These are phyloP conservation scores for Cryptococcus sp. DNA, from an alignment of 1,284 basidiomycete genomes.

Conservation along the genomic window DNA sequence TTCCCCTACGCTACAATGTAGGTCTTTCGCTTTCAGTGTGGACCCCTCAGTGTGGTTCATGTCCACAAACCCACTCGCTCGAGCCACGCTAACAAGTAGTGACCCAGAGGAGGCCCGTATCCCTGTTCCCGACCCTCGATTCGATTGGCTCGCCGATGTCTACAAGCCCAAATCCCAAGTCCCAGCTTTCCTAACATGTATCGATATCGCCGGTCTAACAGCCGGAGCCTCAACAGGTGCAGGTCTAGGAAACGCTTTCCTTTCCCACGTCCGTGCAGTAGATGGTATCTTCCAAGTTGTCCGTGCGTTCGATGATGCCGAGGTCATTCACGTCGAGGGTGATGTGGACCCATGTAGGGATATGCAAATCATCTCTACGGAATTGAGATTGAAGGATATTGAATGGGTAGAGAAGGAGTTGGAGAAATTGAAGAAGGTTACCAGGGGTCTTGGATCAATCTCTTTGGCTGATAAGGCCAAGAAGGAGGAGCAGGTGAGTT, in stretches of 20 bases:
- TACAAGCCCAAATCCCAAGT: slow-evolving; percentile 89
- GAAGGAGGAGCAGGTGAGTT: slow-evolving; percentile 88
- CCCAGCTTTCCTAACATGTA: slow-evolving; percentile 94
- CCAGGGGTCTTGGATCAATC: slow-evolving; percentile 59
- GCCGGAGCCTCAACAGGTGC: slow-evolving; percentile 96
- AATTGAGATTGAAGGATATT: slow-evolving; percentile 92
- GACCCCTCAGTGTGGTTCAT: too few species aligned
- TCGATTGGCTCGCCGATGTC: slow-evolving; percentile 84
- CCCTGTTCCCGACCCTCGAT: slow-evolving; percentile 91
- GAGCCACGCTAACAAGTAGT: slow-evolving; percentile 11
- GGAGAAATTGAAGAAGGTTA: slow-evolving; percentile 69
- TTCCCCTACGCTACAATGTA: slow-evolving; percentile 95
- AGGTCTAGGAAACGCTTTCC: slow-evolving; percentile 95
- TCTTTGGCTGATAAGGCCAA: slow-evolving; percentile 90
- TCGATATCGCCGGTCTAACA: slow-evolving; percentile 98
- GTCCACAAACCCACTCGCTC: too few species aligned
- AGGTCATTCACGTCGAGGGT: slow-evolving; percentile 98
- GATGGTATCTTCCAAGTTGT: slow-evolving; percentile 99
- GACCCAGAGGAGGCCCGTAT: slow-evolving; percentile 79
- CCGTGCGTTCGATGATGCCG: slow-evolving; percentile 96
- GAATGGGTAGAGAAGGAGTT: slow-evolving; percentile 96
- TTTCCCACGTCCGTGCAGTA: slow-evolving; percentile 95
- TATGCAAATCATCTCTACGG: slow-evolving; percentile 96
- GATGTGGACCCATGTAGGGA: slow-evolving; percentile 94
- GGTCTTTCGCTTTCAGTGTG: slow-evolving; percentile 7